Percentiles rank a stretch among this genome's conserved stretches.
phyloP scores from a whole-genome alignment of 257 asterid species.

The Rubia yunnanensis region DNA sequence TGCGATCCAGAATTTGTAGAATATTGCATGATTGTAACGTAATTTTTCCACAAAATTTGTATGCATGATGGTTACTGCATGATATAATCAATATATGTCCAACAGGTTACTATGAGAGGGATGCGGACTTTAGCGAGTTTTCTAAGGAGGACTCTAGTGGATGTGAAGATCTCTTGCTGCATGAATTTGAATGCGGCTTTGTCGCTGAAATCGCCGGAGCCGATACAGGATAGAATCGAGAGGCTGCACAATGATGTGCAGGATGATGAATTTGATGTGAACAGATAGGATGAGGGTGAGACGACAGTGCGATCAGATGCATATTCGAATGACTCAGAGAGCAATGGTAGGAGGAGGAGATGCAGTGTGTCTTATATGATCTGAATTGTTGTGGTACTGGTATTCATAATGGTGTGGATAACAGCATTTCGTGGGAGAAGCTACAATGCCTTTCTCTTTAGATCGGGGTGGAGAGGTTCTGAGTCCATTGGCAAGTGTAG shows the following conservation, averaged over 20 bases:
- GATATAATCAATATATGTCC: no score
- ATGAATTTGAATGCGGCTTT: slow-evolving; percentile 53
- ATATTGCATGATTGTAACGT: no score
- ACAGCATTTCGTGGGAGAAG: slow-evolving; percentile 48
- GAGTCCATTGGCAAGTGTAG: slow-evolving; percentile 47
- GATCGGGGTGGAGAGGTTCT: slow-evolving; percentile 68
- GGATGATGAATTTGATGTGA: slow-evolving; percentile 41
- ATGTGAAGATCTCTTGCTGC: slow-evolving; percentile 80
- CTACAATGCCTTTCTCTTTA: slow-evolving; percentile 59
- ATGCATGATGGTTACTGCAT: no score
- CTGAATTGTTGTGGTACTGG: slow-evolving; percentile 29
- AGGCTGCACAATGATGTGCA: slow-evolving; percentile 45
- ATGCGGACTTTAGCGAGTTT: slow-evolving; percentile 66
- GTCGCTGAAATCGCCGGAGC: slow-evolving; percentile 67
- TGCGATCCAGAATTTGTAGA: no score
- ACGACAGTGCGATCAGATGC: slow-evolving; percentile 13
- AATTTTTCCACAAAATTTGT: no score
- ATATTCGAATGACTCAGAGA: slow-evolving; percentile 12
- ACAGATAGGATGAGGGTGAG: slow-evolving; percentile 26
- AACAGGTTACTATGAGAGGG: slow-evolving; percentile 56
- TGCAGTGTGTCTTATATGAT: slow-evolving; percentile 37
- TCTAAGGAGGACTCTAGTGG: slow-evolving; percentile 50
- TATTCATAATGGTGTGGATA: slow-evolving; percentile 26
- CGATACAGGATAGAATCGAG: slow-evolving; percentile 59
- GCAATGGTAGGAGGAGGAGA: slow-evolving; percentile 25